Evolutionary conservation across 805 yeast species (phyloP), one percentile per base, ranked within the genome.

Genomic region (Lipomyces mesembrius): DNA sequence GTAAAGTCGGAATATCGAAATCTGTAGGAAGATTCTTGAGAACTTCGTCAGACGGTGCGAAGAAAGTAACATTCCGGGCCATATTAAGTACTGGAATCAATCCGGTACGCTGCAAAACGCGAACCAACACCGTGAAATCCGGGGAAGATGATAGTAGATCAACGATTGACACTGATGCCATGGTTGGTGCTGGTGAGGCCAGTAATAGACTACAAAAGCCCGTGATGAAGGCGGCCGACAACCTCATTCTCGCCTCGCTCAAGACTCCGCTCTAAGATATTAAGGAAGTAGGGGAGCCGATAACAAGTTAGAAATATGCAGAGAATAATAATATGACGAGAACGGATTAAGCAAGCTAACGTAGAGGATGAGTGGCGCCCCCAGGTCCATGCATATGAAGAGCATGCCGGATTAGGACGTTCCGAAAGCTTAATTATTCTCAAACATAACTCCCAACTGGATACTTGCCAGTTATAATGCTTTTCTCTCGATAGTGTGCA

Each of bases 111-210:
- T 68, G 71, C 55, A 68, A 54, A n/a, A 65, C 65, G 14, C 71
- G 63, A 20, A 64, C 56, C 12, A 68, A 57, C 27, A 65, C 52
- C 3, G 70, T 66, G 54, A 68, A 68, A 29, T 68, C 71, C 8
- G 71, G 62, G 25, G 71, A 67, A 7, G 71, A 67, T 32, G 71
- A 63, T 25, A 68, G 52, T 34, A 68, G 55, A 58, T 68, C 71
- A 9, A 68, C 70, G 27, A 68, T 43, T 4, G 71, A 66, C 4
- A 58, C 60, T 11, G 71, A 61, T 6, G 71, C 71, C 34, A 27
- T 46, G 1, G 56, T 63, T 17, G 64, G 63, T 6, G 43, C 60
- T 4, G 60, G 63, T 27, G 35, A 34, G 20, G 22, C 54, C 55
- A 39, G 5, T n/a, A 43, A n/a, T n/a, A 43, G 8, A 17, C 22